These are phyloP conservation scores for Verbascum thapsus DNA, from an alignment of 257 asterid genomes.

Conservation along the genomic window DNA sequence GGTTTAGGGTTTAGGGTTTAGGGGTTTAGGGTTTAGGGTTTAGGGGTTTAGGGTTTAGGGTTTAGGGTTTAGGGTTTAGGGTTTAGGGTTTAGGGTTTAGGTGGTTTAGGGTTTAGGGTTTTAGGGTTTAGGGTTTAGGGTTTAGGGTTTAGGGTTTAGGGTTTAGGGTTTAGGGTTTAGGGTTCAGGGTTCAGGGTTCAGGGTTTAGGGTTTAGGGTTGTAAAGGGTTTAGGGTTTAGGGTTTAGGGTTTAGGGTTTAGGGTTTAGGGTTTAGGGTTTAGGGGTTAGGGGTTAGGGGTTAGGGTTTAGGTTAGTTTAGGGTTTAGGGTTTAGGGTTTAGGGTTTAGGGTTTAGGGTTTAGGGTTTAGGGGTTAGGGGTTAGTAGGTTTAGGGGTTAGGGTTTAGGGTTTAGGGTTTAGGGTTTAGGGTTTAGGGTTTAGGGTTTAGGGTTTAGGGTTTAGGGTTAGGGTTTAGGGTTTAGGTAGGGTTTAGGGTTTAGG, in stretches of 20 bases:
- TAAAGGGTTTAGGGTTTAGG: conserved; percentile 24
- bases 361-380: conserved; percentile 24
- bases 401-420: conserved; percentile 23
- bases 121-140: conserved; percentile 10
- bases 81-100: too few relatives aligned
- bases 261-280: conserved; percentile 11
- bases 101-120: not conserved
- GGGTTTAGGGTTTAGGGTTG: conserved; percentile 27
- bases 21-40: too few relatives aligned
- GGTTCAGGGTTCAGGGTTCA: conserved; percentile 22
- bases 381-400: conserved; percentile 15
- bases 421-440: conserved; percentile 24
- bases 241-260: conserved; percentile 20
- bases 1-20: too few relatives aligned
- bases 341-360: conserved; percentile 27
- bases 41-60: too few relatives aligned
- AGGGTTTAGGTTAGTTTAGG: conserved; percentile 13
- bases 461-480: conserved; percentile 20
- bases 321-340: conserved; percentile 21
- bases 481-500: conserved; percentile 24
- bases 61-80: too few relatives aligned
- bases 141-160: conserved; percentile 21
- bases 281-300: conserved; percentile 14
- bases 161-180: conserved; percentile 4
- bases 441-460: conserved; percentile 23